Evolutionary conservation across 2,329 filamentous ascomycete species (phyloP).

Genomic region (Simplicillium aogashimaense): DNA sequence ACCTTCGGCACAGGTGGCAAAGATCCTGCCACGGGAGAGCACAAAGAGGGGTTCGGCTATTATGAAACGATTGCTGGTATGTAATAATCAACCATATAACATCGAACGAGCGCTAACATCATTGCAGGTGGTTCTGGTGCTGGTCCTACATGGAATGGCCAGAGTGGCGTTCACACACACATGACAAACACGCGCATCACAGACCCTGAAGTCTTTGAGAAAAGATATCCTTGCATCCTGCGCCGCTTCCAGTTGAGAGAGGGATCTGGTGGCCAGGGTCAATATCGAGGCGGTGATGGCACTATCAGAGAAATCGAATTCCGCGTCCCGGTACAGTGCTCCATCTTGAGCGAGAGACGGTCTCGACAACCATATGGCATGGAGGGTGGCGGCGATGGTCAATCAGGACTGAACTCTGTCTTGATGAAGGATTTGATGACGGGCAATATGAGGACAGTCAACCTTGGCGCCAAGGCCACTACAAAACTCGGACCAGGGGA

Average conservation of each 20-base stretch:
- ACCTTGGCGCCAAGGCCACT: conserved; percentile 51
- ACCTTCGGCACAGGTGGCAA: conserved; percentile 76
- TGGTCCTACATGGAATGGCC: conserved; percentile 62
- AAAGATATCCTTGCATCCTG: conserved; percentile 58
- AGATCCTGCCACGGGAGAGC: conserved; percentile 40
- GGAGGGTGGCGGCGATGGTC: conserved; percentile 58
- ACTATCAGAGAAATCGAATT: conserved; percentile 75
- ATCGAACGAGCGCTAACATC: too few species aligned
- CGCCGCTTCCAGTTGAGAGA: conserved; percentile 56
- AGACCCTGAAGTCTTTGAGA: conserved; percentile 70
- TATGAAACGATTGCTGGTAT: conserved; percentile 56
- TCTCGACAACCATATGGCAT: conserved; percentile 67
- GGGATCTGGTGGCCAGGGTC: conserved; percentile 54
- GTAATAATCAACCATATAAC: too few species aligned
- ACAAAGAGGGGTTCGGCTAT: conserved; percentile 60
- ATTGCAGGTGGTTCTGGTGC: conserved; percentile 51
- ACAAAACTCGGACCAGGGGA: conserved; percentile 47
- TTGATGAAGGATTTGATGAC: conserved; percentile 9
- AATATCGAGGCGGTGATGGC: conserved; percentile 64
- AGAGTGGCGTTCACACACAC: conserved; percentile 69
- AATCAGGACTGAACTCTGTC: conserved; percentile 50
- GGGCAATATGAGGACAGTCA: conserved; percentile 29
- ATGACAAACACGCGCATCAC: conserved; percentile 85
- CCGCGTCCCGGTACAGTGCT: conserved; percentile 65
- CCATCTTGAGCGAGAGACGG: conserved; percentile 67